Conservation (phyloP, 2,329 filamentous ascomycete genomes). For the Exophiala viscosa region DNA sequence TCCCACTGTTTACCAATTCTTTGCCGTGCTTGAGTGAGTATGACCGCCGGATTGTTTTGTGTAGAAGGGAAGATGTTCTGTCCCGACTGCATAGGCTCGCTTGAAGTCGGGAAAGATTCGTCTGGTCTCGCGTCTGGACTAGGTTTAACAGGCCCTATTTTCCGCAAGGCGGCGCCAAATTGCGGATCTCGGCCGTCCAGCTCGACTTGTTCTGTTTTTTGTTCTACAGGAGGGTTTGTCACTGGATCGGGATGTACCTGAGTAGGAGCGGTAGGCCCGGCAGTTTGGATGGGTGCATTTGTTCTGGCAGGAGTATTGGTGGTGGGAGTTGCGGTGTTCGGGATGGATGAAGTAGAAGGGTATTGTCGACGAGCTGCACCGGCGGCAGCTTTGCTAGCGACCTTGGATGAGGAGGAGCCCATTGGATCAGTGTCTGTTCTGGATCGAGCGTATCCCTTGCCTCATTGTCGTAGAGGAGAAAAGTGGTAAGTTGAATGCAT, state of each 20-base stretch:
- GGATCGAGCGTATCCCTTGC: no score
- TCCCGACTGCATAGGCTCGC: slow-evolving; percentile 30
- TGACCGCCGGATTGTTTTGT: slow-evolving; percentile 52
- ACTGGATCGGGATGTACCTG: slow-evolving; percentile 23
- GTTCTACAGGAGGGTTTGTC: slow-evolving; percentile 14
- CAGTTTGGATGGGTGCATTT: neutral
- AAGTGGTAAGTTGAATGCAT: no score
- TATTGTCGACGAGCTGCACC: slow-evolving; percentile 25
- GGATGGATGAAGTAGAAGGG: slow-evolving; percentile 25
- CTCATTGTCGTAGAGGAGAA: neutral
- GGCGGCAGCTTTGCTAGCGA: slow-evolving; percentile 23
- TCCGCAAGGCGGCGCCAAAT: slow-evolving; percentile 76
- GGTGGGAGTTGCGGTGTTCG: slow-evolving; percentile 18
- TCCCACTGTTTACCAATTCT: slow-evolving; percentile 52
- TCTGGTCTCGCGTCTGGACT: slow-evolving; percentile 36
- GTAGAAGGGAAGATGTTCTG: slow-evolving; percentile 37
- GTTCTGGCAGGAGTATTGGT: slow-evolving; percentile 6
- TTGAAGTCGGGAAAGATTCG: slow-evolving; percentile 30
- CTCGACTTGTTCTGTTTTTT: slow-evolving; percentile 41
- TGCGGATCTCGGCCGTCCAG: slow-evolving; percentile 59
- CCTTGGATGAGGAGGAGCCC: slow-evolving; percentile 27
- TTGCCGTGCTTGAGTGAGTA: slow-evolving; percentile 51
- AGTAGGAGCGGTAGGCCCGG: slow-evolving; percentile 14
- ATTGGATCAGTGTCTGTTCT: no score
- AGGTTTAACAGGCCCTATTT: slow-evolving; percentile 53